Base-by-base conservation (phyloP, 768 basidiomycete genomes). In the Tricholoma saponaceum region DNA sequence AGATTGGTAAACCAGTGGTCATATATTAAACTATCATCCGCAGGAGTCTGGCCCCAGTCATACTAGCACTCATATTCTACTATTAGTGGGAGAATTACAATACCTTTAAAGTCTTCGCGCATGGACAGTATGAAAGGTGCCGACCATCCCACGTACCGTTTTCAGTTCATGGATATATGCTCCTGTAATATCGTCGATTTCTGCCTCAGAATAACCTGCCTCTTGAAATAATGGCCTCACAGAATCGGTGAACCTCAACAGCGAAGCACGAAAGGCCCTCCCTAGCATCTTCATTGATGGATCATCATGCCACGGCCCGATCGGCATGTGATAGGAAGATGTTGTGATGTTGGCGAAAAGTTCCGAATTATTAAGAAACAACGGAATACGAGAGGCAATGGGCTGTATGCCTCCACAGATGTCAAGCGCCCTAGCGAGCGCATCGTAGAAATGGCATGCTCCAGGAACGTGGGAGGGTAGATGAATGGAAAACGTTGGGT, bases 261-360 rank as follows among this genome's bases (percentile, higher is more conserved):
- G 72, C 6, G 71, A 69, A 2, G 64, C 67, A 26, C 79, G 72
- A 62, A 78, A 78, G 1, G 62, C 69, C 28, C 59, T 67, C 0
- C 86, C 87, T 1, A 86, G 62, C 10, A 51, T 39, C 59, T 60
- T 68, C 63, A 74, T 58, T 26, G 51, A 53, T 2, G 70, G 62
- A 51, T 80, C 73, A 0, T 49, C 33, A 49, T 70, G 74, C 86
- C 84, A 86, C 8, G 71, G 68, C 4, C 87, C 88, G 22, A 89
- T 73, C 8, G 86, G 86, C 57, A 88, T 74, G 66, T 70, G 61
- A 58, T 73, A 66, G 2, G 60, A 55, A 28, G 65, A 64, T 6
- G 71, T 39, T 4, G 70, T 66, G 55, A 83, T 74, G 18, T 76
- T 70, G 0, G 58, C 65, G 65, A 87, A 89, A 12, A 60, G 60